phyloP scores from a whole-genome alignment of 2,329 filamentous ascomycete genomes.

The Sporothrix inflata region DNA sequence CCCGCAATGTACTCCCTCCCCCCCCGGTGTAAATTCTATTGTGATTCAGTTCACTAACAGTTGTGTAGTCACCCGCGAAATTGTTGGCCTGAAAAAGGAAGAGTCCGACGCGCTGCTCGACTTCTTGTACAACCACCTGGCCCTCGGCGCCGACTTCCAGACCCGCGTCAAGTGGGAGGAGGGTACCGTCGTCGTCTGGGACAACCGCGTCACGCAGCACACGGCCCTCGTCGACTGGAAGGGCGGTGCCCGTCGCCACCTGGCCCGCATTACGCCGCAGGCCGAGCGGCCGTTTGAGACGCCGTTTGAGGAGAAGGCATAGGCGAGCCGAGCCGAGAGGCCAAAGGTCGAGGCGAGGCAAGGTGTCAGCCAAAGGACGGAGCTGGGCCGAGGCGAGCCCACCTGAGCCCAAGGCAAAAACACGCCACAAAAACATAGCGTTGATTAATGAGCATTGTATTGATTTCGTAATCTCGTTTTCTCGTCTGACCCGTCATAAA shows the following conservation, averaged over 20 bases:
- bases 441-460: conserved; percentile 1
- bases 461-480: neutral
- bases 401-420: neutral
- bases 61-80: conserved; percentile 66
- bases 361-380: neutral
- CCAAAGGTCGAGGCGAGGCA: no score
- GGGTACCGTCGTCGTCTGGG: conserved; percentile 84
- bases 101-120: conserved; percentile 78
- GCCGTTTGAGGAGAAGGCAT: conserved; percentile 47
- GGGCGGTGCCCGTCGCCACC: conserved; percentile 73
- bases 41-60: no score
- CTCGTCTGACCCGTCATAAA: neutral
- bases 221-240: conserved; percentile 83
- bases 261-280: conserved; percentile 82
- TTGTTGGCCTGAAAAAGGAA: conserved; percentile 83
- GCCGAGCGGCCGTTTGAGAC: conserved; percentile 79
- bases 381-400: neutral
- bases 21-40: no score
- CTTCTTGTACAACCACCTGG: conserved; percentile 77
- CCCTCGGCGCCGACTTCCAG: conserved; percentile 72
- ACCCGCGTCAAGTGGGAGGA: conserved; percentile 75
- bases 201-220: conserved; percentile 80
- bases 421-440: neutral
- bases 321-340: no score
- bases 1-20: conserved; percentile 65